Percentiles rank a stretch among this genome's conserved stretches.
phyloP scores from a whole-genome alignment of 2,329 filamentous ascomycete genomes.

The Alternaria brassicae region DNA sequence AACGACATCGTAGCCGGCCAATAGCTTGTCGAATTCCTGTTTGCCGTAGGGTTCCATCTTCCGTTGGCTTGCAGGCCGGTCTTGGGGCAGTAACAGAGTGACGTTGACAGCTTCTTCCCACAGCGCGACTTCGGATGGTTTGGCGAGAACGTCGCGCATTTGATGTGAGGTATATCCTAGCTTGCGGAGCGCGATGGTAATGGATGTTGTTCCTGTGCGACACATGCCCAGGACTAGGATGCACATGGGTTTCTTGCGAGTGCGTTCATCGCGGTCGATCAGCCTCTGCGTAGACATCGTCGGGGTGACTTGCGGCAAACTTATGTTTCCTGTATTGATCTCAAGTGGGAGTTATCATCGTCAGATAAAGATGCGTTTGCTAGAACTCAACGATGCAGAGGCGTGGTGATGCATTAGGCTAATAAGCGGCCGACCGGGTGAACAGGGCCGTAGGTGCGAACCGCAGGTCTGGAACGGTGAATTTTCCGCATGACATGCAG shows the following conservation, averaged over 20 bases:
- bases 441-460: constrained; percentile 30
- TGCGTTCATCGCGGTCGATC: constrained; percentile 71
- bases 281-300: constrained; percentile 21
- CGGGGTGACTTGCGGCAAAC: not conserved
- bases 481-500: not conserved
- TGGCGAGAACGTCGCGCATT: constrained; percentile 32
- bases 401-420: constrained; percentile 31
- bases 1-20: constrained; percentile 53
- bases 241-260: constrained; percentile 73
- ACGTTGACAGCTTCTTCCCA: constrained; percentile 43
- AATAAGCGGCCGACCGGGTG: constrained; percentile 27
- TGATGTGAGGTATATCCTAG: constrained; percentile 42
- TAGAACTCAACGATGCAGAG: constrained; percentile 7
- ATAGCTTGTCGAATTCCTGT: constrained; percentile 57
- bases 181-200: constrained; percentile 53
- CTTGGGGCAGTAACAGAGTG: constrained; percentile 26
- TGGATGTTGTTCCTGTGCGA: constrained; percentile 71
- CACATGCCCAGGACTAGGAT: constrained; percentile 74
- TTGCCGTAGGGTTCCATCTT: constrained; percentile 33
- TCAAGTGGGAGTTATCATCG: not conserved
- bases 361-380: constrained; percentile 10
- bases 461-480: constrained; percentile 14
- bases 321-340: not conserved
- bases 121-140: constrained; percentile 26
- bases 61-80: constrained; percentile 18